Evolutionary conservation across 352 stramenopile genomes (phyloP).

Genomic region (Pythium dissimile): DNA sequence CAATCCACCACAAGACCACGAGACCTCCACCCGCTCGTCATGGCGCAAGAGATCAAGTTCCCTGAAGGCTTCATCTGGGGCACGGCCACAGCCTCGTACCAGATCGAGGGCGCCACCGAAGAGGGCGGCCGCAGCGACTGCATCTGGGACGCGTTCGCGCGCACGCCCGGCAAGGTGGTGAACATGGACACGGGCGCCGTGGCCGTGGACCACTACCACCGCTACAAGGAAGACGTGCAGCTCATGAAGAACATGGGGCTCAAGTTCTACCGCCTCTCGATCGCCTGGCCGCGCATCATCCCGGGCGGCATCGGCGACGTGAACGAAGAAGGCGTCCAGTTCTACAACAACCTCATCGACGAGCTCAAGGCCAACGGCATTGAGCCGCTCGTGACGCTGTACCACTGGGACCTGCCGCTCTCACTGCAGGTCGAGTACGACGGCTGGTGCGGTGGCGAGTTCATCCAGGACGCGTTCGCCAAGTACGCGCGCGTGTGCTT

Average conservation of each 20-base stretch:
- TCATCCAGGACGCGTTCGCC: conserved; percentile 71
- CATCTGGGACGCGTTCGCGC: conserved; percentile 78
- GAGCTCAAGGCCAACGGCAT: conserved; percentile 68
- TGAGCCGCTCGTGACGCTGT: conserved; percentile 90
- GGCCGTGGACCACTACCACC: conserved; percentile 92
- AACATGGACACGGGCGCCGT: conserved; percentile 55
- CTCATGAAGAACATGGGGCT: conserved; percentile 90
- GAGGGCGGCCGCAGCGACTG: conserved; percentile 79
- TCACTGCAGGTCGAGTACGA: conserved; percentile 56
- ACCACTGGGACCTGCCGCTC: conserved; percentile 95
- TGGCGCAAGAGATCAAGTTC: conserved; percentile 36
- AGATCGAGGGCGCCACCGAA: conserved; percentile 90
- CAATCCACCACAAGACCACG: neutral
- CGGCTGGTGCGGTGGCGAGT: conserved; percentile 46
- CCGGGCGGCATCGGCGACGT: conserved; percentile 30
- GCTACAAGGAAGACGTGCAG: conserved; percentile 86
- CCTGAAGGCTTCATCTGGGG: conserved; percentile 81
- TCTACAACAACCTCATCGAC: conserved; percentile 93
- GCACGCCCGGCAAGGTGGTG: conserved; percentile 24
- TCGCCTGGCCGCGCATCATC: conserved; percentile 92
- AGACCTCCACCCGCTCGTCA: neutral
- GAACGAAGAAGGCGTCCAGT: conserved; percentile 84
- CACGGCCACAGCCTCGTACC: conserved; percentile 87
- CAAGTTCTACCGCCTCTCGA: conserved; percentile 92
- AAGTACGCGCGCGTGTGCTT: conserved; percentile 86